Evolutionary conservation across 2,329 filamentous ascomycete genomes (phyloP).

Genomic region (Fusarium sp.): DNA sequence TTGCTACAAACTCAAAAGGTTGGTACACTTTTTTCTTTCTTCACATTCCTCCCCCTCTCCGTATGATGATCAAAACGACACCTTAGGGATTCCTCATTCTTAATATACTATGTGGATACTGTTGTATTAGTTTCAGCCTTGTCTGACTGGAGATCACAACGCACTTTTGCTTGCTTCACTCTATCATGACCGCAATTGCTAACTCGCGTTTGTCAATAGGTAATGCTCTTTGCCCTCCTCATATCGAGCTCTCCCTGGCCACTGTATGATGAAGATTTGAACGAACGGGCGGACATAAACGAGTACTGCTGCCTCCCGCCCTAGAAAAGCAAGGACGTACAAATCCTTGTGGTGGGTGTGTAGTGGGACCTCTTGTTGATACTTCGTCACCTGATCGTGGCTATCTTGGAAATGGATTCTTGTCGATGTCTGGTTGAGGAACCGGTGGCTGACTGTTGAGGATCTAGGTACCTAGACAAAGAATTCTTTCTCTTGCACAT

Average conservation of each 20-base stretch:
- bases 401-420: constrained; percentile 46
- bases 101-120: constrained; percentile 73
- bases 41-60: constrained; percentile 44
- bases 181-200: constrained; percentile 47
- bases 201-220: constrained; percentile 56
- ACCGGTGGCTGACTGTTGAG: constrained; percentile 49
- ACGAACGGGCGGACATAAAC: constrained; percentile 78
- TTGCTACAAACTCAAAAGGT: constrained; percentile 58
- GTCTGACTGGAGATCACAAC: constrained; percentile 65
- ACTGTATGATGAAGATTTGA: constrained; percentile 72
- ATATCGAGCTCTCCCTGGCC: constrained; percentile 26
- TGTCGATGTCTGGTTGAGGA: constrained; percentile 42
- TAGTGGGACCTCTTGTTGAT: constrained; percentile 70
- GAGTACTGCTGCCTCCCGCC: constrained; percentile 62
- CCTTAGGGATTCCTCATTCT: constrained; percentile 76
- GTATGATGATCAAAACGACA: constrained; percentile 72
- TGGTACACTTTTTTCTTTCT: constrained; percentile 45
- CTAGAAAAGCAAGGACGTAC: constrained; percentile 70
- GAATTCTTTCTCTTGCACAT: constrained; percentile 31
- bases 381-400: constrained; percentile 73
- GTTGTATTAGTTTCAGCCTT: constrained; percentile 75
- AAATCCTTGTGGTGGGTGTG: constrained; percentile 67
- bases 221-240: constrained; percentile 48
- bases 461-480: constrained; percentile 52
- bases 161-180: constrained; percentile 31